Conservation (phyloP, 495 filamentous ascomycete species). For the Aspergillus mulundensis region DNA sequence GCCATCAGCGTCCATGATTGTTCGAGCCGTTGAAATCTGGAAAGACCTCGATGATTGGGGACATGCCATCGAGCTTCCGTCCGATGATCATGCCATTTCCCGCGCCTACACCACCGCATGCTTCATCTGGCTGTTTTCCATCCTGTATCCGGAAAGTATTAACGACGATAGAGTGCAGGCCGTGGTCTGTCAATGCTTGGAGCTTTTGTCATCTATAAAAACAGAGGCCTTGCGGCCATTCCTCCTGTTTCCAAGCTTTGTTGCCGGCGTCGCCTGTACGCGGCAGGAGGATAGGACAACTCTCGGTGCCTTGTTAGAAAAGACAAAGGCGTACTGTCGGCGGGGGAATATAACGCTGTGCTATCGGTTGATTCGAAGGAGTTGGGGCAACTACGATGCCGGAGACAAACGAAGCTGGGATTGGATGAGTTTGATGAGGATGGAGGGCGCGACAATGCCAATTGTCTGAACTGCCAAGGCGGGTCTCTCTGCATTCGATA, state of each 20-base stretch:
- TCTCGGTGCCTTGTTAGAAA: background rate
- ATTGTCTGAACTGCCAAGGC: background rate
- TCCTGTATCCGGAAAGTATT: background rate
- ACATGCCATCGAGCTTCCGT: background rate
- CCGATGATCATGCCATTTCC: background rate
- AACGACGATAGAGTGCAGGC: background rate
- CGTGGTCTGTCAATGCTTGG: background rate
- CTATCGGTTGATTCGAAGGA: background rate
- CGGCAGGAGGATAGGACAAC: background rate
- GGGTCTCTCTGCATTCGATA: too few relatives aligned
- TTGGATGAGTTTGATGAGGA: background rate
- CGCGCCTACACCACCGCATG: background rate
- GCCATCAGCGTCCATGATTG: background rate
- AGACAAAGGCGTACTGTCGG: background rate
- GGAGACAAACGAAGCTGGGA: background rate
- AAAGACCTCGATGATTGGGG: background rate
- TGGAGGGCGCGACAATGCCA: background rate
- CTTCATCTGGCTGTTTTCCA: background rate
- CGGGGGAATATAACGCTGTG: background rate
- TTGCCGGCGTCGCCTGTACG: background rate
- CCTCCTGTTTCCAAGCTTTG: background rate
- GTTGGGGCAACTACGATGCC: background rate
- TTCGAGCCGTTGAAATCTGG: background rate
- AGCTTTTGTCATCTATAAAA: background rate
- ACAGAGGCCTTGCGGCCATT: background rate